Conservation (phyloP, 768 basidiomycete genomes). For the Naematelia aurantialba region DNA sequence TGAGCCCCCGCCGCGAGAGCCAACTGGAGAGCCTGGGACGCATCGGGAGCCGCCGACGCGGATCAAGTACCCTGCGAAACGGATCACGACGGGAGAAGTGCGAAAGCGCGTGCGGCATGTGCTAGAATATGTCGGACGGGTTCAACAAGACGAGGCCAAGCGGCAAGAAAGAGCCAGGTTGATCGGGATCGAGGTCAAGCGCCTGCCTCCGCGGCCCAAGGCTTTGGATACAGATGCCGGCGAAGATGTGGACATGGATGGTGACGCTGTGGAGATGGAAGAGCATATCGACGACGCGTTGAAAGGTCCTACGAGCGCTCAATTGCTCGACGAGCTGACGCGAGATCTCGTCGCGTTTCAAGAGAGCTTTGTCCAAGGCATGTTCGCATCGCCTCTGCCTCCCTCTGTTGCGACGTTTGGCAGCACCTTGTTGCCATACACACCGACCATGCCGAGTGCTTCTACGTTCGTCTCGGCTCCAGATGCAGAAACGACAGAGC, state of each 20-base stretch:
- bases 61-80: constrained; percentile 88
- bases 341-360: constrained; percentile 83
- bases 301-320: constrained; percentile 57
- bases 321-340: constrained; percentile 86
- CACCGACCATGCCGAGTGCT: neutral
- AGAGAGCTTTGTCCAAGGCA: constrained; percentile 61
- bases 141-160: constrained; percentile 45
- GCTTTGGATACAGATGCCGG: constrained; percentile 3
- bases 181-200: constrained; percentile 32
- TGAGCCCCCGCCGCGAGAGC: constrained; percentile 23
- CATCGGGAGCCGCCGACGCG: constrained; percentile 55
- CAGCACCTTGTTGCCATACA: too few relatives aligned
- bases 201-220: neutral
- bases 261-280: neutral
- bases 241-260: constrained; percentile 13
- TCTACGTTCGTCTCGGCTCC: neutral
- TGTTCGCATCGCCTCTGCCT: constrained; percentile 26
- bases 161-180: constrained; percentile 36
- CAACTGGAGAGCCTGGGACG: constrained; percentile 17
- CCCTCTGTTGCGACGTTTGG: constrained; percentile 20
- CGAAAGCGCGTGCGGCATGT: constrained; percentile 86
- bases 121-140: constrained; percentile 89
- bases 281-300: neutral
- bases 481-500: neutral
- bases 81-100: constrained; percentile 97